A percentile compares a stretch with the other conserved stretches of the same genome.
These are phyloP conservation scores for Nidularia sp. DNA, from an alignment of 768 basidiomycete species.

Conservation along the genomic window DNA sequence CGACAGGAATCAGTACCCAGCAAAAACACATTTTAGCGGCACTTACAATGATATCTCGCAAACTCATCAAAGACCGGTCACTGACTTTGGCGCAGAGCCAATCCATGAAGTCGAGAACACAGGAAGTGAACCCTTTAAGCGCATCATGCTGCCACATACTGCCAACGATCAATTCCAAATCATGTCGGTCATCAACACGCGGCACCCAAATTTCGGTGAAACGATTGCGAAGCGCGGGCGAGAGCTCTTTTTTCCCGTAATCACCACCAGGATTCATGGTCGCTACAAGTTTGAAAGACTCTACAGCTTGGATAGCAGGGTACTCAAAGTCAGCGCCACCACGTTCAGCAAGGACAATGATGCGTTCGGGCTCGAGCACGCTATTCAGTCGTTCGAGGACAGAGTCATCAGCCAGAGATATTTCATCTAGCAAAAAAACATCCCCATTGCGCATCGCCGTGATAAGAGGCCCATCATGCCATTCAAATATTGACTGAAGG, in stretches of 20 bases:
- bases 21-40: neutral
- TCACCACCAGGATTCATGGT: conserved; percentile 99
- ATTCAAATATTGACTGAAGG: conserved; percentile 84
- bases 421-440: conserved; percentile 91
- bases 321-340: conserved; percentile 73
- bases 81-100: conserved; percentile 70
- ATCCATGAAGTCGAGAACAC: conserved; percentile 71
- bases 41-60: conserved; percentile 86
- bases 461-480: conserved; percentile 96
- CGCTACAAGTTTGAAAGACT: conserved; percentile 83
- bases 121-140: conserved; percentile 51
- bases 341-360: conserved; percentile 88
- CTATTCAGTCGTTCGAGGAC: conserved; percentile 96
- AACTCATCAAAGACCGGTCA: conserved; percentile 62
- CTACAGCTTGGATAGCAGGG: conserved; percentile 59
- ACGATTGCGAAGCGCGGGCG: conserved; percentile 92
- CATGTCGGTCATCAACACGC: conserved; percentile 63
- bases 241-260: conserved; percentile 98
- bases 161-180: conserved; percentile 75
- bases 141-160: conserved; percentile 59
- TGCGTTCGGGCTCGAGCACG: conserved; percentile 88
- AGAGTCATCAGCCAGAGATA: conserved; percentile 96
- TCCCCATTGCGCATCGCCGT: conserved; percentile 85
- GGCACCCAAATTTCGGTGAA: conserved; percentile 99
- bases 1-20: neutral